Conservation (phyloP, 2,329 filamentous ascomycete genomes). For the Westerdykella ornata region DNA sequence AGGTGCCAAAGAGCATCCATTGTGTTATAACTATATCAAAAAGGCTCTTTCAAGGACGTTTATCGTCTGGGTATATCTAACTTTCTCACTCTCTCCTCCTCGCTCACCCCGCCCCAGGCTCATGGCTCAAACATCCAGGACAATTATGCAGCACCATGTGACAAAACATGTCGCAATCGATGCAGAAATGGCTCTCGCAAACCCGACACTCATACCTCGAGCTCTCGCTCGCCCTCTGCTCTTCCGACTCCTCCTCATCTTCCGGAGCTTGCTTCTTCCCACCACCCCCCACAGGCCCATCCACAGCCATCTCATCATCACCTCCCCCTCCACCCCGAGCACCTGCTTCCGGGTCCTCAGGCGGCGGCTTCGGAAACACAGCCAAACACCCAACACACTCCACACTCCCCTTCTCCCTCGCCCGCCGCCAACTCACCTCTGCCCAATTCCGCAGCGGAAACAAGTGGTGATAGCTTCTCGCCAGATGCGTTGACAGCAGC, state of each 20-base stretch:
- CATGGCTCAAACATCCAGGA: slow-evolving; percentile 65
- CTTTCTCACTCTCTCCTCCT: too few species aligned
- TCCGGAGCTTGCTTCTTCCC: not conserved
- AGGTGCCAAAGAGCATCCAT: too few species aligned
- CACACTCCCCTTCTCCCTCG: slow-evolving; percentile 40
- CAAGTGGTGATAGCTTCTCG: slow-evolving; percentile 36
- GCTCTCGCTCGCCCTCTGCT: slow-evolving; percentile 62
- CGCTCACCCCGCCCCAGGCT: not conserved
- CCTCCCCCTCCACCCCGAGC: slow-evolving; percentile 4
- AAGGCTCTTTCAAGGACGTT: too few species aligned
- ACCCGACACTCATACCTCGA: slow-evolving; percentile 80
- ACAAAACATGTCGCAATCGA: slow-evolving; percentile 93
- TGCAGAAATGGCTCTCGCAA: slow-evolving; percentile 90
- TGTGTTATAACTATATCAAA: too few species aligned
- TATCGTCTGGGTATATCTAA: too few species aligned
- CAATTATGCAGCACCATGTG: slow-evolving; percentile 96
- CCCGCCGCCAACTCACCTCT: slow-evolving; percentile 77
- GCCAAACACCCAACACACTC: slow-evolving; percentile 74
- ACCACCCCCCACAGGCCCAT: slow-evolving; percentile 1
- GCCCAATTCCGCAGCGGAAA: slow-evolving; percentile 70
- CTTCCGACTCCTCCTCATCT: slow-evolving; percentile 29
- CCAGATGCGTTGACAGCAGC: slow-evolving; percentile 69
- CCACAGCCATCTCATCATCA: slow-evolving; percentile 10
- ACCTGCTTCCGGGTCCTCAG: not conserved
- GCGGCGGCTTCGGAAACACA: slow-evolving; percentile 54